Evolutionary conservation across 2,329 filamentous ascomycete genomes (phyloP).

Genomic region (Fusarium papillatum): DNA sequence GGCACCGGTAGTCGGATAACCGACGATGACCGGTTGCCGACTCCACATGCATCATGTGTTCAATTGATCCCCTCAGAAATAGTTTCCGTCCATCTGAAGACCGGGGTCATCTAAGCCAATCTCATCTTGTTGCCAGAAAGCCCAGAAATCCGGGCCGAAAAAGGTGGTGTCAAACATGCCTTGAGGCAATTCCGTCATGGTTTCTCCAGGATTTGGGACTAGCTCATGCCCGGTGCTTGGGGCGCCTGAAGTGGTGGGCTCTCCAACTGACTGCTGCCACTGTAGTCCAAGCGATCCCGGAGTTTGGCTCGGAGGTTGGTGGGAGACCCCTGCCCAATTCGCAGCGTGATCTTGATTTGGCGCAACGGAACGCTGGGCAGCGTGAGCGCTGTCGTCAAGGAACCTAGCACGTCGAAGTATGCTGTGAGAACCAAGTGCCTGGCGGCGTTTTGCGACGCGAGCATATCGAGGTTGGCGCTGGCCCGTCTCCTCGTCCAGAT

Average conservation of each 20-base stretch:
- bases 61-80: neutral
- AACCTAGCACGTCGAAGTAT: conserved; percentile 13
- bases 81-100: neutral
- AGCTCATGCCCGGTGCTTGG: neutral
- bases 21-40: neutral
- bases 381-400: conserved; percentile 14
- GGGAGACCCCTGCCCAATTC: neutral
- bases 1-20: neutral
- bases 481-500: conserved; percentile 1
- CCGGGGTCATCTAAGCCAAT: neutral
- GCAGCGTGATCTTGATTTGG: neutral
- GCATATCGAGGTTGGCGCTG: conserved; percentile 11
- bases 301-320: neutral
- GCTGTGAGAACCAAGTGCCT: conserved; percentile 16
- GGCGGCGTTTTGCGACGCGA: neutral
- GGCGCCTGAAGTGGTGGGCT: neutral
- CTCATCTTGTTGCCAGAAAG: neutral
- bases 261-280: neutral
- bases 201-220: neutral
- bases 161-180: neutral
- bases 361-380: neutral
- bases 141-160: neutral
- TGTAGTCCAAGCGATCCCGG: neutral
- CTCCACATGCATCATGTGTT: neutral
- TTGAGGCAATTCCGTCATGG: neutral